These are phyloP conservation scores for Conticribra weissflogii DNA, from an alignment of 108 stramenopile genomes.

Conservation along the genomic window DNA sequence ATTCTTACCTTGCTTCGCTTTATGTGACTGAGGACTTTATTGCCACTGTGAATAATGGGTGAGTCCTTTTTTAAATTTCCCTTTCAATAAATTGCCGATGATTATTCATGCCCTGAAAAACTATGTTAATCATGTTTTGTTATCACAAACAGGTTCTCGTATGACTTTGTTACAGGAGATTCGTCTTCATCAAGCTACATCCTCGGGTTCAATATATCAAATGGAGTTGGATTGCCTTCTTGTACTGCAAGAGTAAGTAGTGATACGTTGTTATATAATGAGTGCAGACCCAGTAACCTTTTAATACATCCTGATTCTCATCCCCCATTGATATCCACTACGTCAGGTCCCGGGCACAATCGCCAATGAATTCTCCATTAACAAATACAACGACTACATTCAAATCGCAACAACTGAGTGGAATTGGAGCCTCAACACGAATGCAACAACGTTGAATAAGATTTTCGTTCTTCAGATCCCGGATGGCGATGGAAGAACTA, in stretches of 20 bases:
- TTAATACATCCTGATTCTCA: slow-evolving; percentile 5
- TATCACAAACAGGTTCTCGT: no score
- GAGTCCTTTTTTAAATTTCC: background rate
- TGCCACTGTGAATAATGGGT: background rate
- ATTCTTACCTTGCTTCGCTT: background rate
- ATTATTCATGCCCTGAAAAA: no score
- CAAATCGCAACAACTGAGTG: slow-evolving; percentile 2
- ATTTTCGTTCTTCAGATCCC: slow-evolving; percentile 14
- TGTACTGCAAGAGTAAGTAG: no score
- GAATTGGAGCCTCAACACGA: background rate
- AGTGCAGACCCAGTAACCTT: no score
- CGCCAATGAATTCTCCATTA: slow-evolving; percentile 1
- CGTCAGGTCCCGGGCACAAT: slow-evolving; percentile 8
- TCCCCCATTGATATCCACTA: background rate
- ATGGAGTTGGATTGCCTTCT: background rate
- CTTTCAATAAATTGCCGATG: no score
- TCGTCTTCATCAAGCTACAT: background rate
- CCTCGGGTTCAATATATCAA: background rate
- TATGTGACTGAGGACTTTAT: slow-evolving; percentile 20
- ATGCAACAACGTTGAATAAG: background rate
- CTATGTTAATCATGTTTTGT: no score
- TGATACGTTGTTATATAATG: no score
- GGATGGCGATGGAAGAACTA: background rate
- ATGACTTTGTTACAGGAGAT: background rate
- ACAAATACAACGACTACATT: slow-evolving; percentile 1